Percentiles rank a stretch among this genome's conserved stretches.
Evolutionary conservation across 2,329 filamentous ascomycete species (phyloP).

Genomic region (Pezicula neosporulosa): DNA sequence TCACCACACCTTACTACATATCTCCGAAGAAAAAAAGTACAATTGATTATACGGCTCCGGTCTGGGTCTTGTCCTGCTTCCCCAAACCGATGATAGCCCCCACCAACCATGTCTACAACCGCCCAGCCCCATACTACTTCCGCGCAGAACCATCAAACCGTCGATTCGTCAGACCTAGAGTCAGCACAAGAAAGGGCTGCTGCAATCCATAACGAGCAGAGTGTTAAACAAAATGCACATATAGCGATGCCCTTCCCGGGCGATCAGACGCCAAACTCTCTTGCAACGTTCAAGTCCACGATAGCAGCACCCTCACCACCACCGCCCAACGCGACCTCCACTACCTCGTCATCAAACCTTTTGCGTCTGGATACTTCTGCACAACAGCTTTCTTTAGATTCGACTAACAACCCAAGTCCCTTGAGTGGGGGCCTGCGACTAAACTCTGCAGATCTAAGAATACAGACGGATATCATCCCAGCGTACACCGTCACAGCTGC

Average conservation of each 20-base stretch:
- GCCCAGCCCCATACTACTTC: conserved; percentile 12
- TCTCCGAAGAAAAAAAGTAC: too few species aligned
- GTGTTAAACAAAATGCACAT: conserved; percentile 8
- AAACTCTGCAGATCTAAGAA: conserved; percentile 21
- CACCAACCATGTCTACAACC: conserved; percentile 17
- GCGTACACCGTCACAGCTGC: conserved; percentile 21
- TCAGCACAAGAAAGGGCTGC: conserved; percentile 7
- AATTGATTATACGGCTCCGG: too few species aligned
- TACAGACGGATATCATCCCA: conserved; percentile 33
- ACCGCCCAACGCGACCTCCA: conserved; percentile 12
- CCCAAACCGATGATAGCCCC: conserved; percentile 3
- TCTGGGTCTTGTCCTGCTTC: neutral
- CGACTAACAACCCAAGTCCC: conserved; percentile 17
- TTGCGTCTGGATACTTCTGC: conserved; percentile 21
- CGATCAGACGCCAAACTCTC: conserved; percentile 6
- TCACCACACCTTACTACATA: neutral
- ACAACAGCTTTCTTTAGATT: conserved; percentile 12
- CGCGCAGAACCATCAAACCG: conserved; percentile 10
- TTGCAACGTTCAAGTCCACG: conserved; percentile 31
- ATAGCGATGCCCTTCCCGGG: conserved; percentile 7
- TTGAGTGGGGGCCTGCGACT: conserved; percentile 24
- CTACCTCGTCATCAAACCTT: conserved; percentile 11
- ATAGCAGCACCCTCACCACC: conserved; percentile 36
- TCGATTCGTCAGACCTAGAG: conserved; percentile 1
- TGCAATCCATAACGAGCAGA: conserved; percentile 11